Evolutionary conservation across 371 early-diverging fungal genomes (phyloP).

Genomic region (Mucor circinelloides): DNA sequence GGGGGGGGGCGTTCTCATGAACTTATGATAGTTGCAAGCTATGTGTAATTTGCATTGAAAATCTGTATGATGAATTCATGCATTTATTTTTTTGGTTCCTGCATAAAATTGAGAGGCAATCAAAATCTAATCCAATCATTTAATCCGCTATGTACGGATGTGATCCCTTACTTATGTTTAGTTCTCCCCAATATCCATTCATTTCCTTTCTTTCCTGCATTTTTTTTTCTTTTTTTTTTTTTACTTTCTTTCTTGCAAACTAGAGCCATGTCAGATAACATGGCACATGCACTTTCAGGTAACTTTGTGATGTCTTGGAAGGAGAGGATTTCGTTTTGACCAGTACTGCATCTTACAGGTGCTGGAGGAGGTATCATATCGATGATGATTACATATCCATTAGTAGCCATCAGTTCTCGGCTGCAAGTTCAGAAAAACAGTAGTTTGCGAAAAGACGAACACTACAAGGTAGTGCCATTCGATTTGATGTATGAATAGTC

Average conservation of each 20-base stretch:
- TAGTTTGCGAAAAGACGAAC: slow-evolving; percentile 44
- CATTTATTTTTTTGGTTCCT: not conserved
- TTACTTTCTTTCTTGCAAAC: not conserved
- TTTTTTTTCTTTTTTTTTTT: not conserved
- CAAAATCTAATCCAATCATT: not conserved
- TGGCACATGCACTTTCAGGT: slow-evolving; percentile 88
- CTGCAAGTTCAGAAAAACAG: slow-evolving; percentile 83
- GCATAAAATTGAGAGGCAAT: not conserved
- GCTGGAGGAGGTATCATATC: slow-evolving; percentile 93
- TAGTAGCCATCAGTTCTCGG: slow-evolving; percentile 89
- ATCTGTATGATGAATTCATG: too few species aligned
- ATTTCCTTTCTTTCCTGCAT: not conserved
- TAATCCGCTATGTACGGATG: not conserved
- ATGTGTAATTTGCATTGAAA: too few species aligned
- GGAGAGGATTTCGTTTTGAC: slow-evolving; percentile 88
- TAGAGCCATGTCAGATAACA: slow-evolving; percentile 79
- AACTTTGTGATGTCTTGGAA: slow-evolving; percentile 52
- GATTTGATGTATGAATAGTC: not conserved
- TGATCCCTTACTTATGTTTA: not conserved
- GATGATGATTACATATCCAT: slow-evolving; percentile 94
- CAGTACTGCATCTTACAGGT: slow-evolving; percentile 85
- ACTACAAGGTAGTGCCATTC: slow-evolving; percentile 54
- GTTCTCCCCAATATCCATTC: not conserved
- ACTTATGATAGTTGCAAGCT: too few species aligned
- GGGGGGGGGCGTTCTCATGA: too few species aligned